phyloP scores from a whole-genome alignment of 2,329 filamentous ascomycete species.

The Talaromyces sp. region DNA sequence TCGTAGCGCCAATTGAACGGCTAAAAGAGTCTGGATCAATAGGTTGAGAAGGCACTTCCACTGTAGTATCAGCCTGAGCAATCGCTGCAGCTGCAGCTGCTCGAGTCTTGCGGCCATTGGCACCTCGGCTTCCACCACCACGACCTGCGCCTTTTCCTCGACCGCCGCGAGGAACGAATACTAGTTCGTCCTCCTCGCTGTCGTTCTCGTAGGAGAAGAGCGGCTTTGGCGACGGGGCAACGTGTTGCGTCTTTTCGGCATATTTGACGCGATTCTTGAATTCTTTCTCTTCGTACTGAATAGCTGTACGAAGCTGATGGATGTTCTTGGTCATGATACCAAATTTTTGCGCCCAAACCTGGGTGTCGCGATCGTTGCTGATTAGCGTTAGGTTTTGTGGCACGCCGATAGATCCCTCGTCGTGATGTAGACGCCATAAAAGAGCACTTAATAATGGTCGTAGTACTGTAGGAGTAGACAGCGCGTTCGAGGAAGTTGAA shows the following conservation, averaged over 20 bases:
- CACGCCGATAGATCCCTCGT: conserved; percentile 31
- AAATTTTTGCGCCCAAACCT: conserved; percentile 47
- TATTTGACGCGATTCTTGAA: conserved; percentile 45
- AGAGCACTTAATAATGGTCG: conserved; percentile 45
- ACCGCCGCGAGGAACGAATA: conserved; percentile 43
- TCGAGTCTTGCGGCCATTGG: conserved; percentile 31
- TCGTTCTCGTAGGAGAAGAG: conserved; percentile 48
- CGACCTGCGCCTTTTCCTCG: conserved; percentile 33
- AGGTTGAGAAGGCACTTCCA: conserved; percentile 45
- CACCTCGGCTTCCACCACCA: conserved; percentile 27
- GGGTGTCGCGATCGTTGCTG: conserved; percentile 43
- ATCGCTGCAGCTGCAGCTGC: conserved; percentile 24
- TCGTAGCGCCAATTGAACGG: conserved; percentile 34
- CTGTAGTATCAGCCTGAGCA: conserved; percentile 28
- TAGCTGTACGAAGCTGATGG: conserved; percentile 46
- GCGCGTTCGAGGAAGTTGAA: conserved; percentile 32
- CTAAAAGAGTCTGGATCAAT: conserved; percentile 50
- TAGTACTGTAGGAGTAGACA: conserved; percentile 38
- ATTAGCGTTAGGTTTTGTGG: conserved; percentile 42
- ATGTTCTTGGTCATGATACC: conserved; percentile 47
- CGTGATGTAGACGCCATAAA: conserved; percentile 44
- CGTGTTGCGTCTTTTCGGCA: conserved; percentile 40
- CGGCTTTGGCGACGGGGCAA: conserved; percentile 38
- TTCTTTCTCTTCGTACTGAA: conserved; percentile 46
- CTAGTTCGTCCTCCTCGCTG: conserved; percentile 47